Evolutionary conservation across 106 monocot genomes (phyloP).

Genomic region (Cymbidium sinense): DNA sequence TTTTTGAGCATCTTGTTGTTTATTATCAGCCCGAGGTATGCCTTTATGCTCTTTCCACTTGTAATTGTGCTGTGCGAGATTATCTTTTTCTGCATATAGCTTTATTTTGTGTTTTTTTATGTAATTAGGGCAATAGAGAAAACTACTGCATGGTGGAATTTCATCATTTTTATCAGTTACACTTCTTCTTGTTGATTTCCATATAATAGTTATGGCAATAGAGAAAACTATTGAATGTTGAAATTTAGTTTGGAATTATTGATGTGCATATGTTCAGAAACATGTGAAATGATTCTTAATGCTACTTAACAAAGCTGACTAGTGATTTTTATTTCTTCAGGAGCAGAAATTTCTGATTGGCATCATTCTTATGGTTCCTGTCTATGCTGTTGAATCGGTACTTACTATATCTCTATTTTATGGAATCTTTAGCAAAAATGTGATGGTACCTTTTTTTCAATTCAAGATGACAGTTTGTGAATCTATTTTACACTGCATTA

Average conservation of each 20-base stretch:
- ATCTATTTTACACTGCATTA: constrained; percentile 3
- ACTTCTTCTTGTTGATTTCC: background rate
- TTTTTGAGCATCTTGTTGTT: constrained; percentile 73
- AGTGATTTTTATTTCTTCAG: constrained; percentile 41
- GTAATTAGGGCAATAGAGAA: background rate
- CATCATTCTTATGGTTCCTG: constrained; percentile 96
- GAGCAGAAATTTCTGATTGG: constrained; percentile 98
- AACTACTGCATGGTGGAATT: background rate
- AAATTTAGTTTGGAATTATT: background rate
- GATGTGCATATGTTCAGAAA: background rate
- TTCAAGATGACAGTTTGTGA: background rate
- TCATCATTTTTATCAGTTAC: background rate
- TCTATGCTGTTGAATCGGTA: constrained; percentile 97
- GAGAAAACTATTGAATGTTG: background rate
- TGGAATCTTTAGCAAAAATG: background rate
- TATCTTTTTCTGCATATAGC: background rate
- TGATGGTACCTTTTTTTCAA: background rate
- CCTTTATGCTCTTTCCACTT: background rate
- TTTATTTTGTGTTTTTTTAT: background rate
- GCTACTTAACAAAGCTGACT: background rate
- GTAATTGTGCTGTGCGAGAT: background rate
- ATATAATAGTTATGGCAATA: background rate
- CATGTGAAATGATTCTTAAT: background rate
- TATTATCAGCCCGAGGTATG: constrained; percentile 96
- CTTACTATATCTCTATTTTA: constrained; percentile 1